A percentile compares a stretch with the other conserved stretches of the same genome.
phyloP scores from a whole-genome alignment of 192 early-diverging fungal genomes.

The Backusella westeae region DNA sequence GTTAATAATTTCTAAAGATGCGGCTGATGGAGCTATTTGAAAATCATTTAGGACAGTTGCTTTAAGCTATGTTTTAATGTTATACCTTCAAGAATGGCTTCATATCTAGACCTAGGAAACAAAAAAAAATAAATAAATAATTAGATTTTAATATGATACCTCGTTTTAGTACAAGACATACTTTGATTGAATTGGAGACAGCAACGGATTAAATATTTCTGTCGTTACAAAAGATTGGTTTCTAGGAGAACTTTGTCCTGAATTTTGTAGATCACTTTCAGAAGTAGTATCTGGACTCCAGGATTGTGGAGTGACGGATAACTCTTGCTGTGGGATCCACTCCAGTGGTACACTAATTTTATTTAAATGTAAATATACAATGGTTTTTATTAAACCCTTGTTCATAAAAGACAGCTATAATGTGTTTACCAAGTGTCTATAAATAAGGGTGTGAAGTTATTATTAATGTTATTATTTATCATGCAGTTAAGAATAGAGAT shows the following conservation, averaged over 20 bases:
- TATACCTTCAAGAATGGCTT: slow-evolving; percentile 4
- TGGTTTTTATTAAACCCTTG: neutral
- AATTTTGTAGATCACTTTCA: slow-evolving; percentile 3
- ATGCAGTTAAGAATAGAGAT: neutral
- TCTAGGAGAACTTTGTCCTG: neutral
- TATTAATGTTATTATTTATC: neutral
- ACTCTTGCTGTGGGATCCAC: neutral
- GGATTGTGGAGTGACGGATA: neutral
- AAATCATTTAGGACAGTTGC: neutral
- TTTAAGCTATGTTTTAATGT: neutral
- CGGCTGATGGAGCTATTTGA: slow-evolving; percentile 46
- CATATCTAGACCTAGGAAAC: neutral
- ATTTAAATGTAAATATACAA: neutral
- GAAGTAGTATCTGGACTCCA: neutral
- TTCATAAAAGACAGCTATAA: neutral
- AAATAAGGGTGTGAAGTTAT: neutral
- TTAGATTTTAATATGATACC: neutral
- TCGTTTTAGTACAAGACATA: neutral
- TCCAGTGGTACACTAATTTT: neutral
- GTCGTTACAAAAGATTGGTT: neutral
- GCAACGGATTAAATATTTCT: neutral
- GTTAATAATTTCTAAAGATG: slow-evolving; percentile 38
- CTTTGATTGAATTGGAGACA: neutral
- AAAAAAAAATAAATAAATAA: too few relatives aligned
- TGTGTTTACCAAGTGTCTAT: neutral